A percentile compares a stretch with the other conserved stretches of the same genome.
phyloP scores from a whole-genome alignment of 1,139 yeast species.

The Kurtzmaniella quercitrusa region DNA sequence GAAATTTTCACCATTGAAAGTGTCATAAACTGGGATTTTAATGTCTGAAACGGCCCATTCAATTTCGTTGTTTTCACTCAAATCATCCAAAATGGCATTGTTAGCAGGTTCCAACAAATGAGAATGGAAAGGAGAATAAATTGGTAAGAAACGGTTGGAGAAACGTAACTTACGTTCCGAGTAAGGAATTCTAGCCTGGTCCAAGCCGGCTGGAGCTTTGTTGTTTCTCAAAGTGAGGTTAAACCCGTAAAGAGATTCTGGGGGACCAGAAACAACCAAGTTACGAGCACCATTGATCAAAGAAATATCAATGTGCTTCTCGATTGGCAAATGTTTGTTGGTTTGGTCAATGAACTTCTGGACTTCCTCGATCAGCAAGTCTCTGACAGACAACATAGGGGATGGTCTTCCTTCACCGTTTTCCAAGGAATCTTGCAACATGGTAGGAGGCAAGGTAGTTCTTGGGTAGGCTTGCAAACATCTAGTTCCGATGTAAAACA shows the following conservation, averaged over 20 bases:
- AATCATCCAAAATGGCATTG: conserved; percentile 60
- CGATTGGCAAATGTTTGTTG: conserved; percentile 87
- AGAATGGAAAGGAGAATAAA: conserved; percentile 95
- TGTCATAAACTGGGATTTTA: conserved; percentile 86
- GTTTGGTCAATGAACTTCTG: conserved; percentile 78
- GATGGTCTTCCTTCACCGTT: conserved; percentile 96
- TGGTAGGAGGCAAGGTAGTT: conserved; percentile 91
- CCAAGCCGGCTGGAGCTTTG: conserved; percentile 91
- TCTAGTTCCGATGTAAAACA: conserved; percentile 92
- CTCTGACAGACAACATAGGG: conserved; percentile 95
- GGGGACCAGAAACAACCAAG: conserved; percentile 95
- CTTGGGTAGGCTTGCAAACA: conserved; percentile 88
- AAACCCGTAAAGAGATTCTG: conserved; percentile 96
- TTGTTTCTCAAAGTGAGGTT: conserved; percentile 88
- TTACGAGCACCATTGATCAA: conserved; percentile 94
- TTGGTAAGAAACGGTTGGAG: conserved; percentile 91
- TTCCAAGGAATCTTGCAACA: conserved; percentile 87
- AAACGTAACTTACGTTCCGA: conserved; percentile 91
- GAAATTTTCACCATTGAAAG: conserved; percentile 79
- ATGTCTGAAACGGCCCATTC: conserved; percentile 53
- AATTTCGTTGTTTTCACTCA: conserved; percentile 48
- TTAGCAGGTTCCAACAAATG: conserved; percentile 75
- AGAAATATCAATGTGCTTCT: conserved; percentile 86
- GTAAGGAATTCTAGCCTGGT: conserved; percentile 90
- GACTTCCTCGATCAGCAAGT: conserved; percentile 75